Evolutionary conservation across 202 grass and related monocot genomes (phyloP).

Genomic region (Musa balbisiana): DNA sequence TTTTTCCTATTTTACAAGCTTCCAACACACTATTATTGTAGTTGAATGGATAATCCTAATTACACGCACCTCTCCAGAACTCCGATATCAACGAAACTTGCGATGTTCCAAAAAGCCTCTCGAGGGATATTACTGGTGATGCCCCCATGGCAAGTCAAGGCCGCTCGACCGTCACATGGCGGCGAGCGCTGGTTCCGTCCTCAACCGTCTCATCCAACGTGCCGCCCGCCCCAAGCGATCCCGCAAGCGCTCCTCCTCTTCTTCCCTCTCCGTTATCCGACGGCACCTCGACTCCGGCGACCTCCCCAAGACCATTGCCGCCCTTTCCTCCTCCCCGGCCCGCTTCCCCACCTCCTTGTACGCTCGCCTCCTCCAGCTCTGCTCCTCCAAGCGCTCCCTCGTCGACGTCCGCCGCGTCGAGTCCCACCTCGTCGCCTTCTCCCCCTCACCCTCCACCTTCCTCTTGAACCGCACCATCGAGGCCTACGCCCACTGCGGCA

Average conservation of each 20-base stretch:
- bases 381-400: slow-evolving; percentile 36
- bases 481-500: slow-evolving; percentile 38
- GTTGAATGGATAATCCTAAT: too few relatives aligned
- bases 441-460: slow-evolving; percentile 31
- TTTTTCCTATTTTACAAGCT: too few relatives aligned
- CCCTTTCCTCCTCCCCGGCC: slow-evolving; percentile 24
- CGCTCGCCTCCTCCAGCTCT: slow-evolving; percentile 28
- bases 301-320: slow-evolving; percentile 10
- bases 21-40: too few relatives aligned
- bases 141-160: not conserved
- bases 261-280: slow-evolving; percentile 28
- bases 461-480: slow-evolving; percentile 73
- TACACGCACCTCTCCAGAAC: too few relatives aligned
- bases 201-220: slow-evolving; percentile 15
- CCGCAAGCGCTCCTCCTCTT: slow-evolving; percentile 8
- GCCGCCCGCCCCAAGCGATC: not conserved
- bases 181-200: slow-evolving; percentile 16
- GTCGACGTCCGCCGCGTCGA: slow-evolving; percentile 27
- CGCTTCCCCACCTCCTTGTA: slow-evolving; percentile 29
- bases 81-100: too few relatives aligned
- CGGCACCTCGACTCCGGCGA: slow-evolving; percentile 30
- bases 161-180: slow-evolving; percentile 25
- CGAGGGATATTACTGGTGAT: not conserved
- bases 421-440: slow-evolving; percentile 10
- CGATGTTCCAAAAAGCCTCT: too few relatives aligned